Evolutionary conservation across 345 rosid species (phyloP).

Genomic region (Nephelium lappaceum): DNA sequence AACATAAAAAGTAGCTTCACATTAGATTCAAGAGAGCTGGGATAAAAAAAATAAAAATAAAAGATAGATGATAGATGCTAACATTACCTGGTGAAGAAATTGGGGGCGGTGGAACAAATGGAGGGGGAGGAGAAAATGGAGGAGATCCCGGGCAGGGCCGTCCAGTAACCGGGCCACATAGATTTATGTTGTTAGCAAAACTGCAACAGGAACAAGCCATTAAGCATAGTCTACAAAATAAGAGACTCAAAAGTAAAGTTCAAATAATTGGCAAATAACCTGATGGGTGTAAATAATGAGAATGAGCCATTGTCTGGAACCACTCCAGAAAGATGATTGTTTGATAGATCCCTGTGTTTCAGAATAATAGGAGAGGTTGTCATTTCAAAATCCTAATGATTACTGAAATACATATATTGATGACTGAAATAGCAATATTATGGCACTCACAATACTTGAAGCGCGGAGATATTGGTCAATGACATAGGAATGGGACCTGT

Average conservation of each 20-base stretch:
- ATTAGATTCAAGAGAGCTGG: not conserved
- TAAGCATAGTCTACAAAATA: constrained; percentile 17
- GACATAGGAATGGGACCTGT: constrained; percentile 85
- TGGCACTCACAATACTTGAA: constrained; percentile 89
- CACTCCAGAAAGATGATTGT: constrained; percentile 83
- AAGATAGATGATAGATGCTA: not conserved
- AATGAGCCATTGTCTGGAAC: constrained; percentile 99
- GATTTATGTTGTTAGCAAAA: constrained; percentile 90
- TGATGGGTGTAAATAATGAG: constrained; percentile 96
- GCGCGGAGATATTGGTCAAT: constrained; percentile 81
- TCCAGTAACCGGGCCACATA: constrained; percentile 97
- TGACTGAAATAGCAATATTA: constrained; percentile 7
- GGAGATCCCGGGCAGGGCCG: constrained; percentile 99
- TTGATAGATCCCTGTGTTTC: constrained; percentile 84
- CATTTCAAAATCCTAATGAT: constrained; percentile 4
- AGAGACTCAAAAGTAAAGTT: not conserved
- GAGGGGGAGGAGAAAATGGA: constrained; percentile 99
- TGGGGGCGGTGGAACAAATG: constrained; percentile 85
- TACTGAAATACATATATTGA: not conserved
- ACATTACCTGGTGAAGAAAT: constrained; percentile 69
- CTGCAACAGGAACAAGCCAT: constrained; percentile 47
- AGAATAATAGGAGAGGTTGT: constrained; percentile 19
- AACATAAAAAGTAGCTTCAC: not conserved
- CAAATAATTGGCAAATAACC: constrained; percentile 49
- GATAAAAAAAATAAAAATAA: not conserved